Conservation (phyloP, 2,329 filamentous ascomycete genomes). For the Alternaria panax region DNA sequence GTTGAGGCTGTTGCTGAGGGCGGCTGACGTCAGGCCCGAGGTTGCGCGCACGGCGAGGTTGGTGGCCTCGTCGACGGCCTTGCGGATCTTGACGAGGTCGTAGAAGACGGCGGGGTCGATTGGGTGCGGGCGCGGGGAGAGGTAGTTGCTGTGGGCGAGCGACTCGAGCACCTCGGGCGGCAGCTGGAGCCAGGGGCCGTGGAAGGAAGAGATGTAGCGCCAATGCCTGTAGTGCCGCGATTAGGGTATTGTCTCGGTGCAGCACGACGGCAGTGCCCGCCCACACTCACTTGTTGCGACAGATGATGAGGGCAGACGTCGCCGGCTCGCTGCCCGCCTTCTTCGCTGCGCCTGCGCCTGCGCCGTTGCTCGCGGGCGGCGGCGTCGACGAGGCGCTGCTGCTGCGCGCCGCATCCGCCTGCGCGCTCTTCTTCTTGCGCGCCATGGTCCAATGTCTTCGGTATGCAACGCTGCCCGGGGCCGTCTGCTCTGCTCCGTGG, state of each 20-base stretch:
- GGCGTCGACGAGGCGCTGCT: slow-evolving; percentile 20
- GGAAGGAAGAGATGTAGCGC: slow-evolving; percentile 83
- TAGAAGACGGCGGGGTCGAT: slow-evolving; percentile 84
- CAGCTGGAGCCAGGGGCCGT: slow-evolving; percentile 83
- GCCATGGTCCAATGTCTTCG: slow-evolving; percentile 31
- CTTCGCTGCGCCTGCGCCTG: slow-evolving; percentile 4
- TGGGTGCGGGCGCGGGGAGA: slow-evolving; percentile 75
- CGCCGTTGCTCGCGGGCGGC: slow-evolving; percentile 10
- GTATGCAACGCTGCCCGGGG: slow-evolving; percentile 2
- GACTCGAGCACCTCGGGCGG: slow-evolving; percentile 80
- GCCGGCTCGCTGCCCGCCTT: slow-evolving; percentile 23
- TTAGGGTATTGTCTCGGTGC: slow-evolving; percentile 17
- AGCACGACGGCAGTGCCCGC: slow-evolving; percentile 19
- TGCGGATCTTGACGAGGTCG: slow-evolving; percentile 82
- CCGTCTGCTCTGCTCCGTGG: slow-evolving; percentile 11
- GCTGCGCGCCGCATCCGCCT: slow-evolving; percentile 25
- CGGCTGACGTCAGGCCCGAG: slow-evolving; percentile 72
- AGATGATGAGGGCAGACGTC: slow-evolving; percentile 49
- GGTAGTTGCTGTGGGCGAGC: slow-evolving; percentile 80
- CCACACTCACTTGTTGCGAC: slow-evolving; percentile 53
- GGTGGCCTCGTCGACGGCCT: slow-evolving; percentile 80
- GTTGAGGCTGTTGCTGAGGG: slow-evolving; percentile 64
- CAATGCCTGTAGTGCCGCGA: slow-evolving; percentile 68
- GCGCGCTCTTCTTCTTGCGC: slow-evolving; percentile 46
- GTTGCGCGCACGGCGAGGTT: slow-evolving; percentile 79